Evolutionary conservation across 306 rosid species (phyloP).

Genomic region (Dalbergia cultrata): DNA sequence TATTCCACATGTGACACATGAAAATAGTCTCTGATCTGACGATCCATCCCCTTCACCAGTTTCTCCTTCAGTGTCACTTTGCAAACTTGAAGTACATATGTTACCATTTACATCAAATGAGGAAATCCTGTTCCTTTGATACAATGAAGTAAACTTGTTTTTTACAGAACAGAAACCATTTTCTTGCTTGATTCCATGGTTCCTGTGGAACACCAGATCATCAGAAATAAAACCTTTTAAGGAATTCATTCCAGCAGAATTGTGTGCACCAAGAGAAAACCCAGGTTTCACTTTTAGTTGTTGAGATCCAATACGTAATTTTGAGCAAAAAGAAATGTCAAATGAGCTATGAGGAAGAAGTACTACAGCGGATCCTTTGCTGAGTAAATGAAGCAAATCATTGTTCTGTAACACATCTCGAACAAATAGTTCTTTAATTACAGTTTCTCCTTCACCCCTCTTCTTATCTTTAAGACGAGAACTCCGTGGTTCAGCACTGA

Average conservation of each 20-base stretch:
- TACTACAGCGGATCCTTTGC: constrained; percentile 79
- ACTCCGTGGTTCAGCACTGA: constrained; percentile 82
- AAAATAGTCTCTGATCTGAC: constrained; percentile 90
- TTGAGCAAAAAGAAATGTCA: constrained; percentile 80
- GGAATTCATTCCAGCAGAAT: constrained; percentile 63
- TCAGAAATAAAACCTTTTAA: constrained; percentile 74
- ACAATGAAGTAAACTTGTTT: constrained; percentile 61
- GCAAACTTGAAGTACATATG: constrained; percentile 57
- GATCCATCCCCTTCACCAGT: constrained; percentile 64
- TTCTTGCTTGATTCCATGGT: constrained; percentile 59
- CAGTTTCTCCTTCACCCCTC: constrained; percentile 91
- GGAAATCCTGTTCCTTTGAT: constrained; percentile 61
- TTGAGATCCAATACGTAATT: constrained; percentile 80
- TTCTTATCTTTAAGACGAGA: constrained; percentile 93
- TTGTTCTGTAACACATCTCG: constrained; percentile 78
- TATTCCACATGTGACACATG: constrained; percentile 97
- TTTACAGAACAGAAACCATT: constrained; percentile 64
- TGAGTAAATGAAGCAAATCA: constrained; percentile 79
- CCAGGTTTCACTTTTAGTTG: constrained; percentile 61
- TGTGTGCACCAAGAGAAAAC: constrained; percentile 57
- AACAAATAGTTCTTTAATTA: constrained; percentile 89
- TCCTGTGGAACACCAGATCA: constrained; percentile 64
- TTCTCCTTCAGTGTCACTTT: constrained; percentile 53
- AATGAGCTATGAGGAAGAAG: constrained; percentile 90
- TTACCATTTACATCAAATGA: constrained; percentile 55